These are phyloP conservation scores for Saccharomyces hybrid DNA, from an alignment of 1,139 yeast species.

Conservation along the genomic window DNA sequence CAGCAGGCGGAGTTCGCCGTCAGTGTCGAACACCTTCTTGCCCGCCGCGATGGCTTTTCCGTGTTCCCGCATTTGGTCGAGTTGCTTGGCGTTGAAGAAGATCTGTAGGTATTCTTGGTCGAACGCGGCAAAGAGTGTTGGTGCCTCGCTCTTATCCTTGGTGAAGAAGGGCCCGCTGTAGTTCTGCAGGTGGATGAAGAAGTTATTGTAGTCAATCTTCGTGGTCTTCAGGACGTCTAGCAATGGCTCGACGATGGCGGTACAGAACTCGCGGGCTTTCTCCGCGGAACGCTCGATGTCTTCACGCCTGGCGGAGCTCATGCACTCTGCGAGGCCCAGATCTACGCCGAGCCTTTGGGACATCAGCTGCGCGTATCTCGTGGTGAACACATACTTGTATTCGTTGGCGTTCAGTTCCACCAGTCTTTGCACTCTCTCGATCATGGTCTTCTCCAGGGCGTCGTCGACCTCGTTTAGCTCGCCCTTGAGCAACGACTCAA, in stretches of 20 bases:
- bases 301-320: constrained; percentile 10
- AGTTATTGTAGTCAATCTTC: constrained; percentile 71
- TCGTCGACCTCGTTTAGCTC: constrained; percentile 34
- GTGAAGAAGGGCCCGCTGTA: constrained; percentile 13
- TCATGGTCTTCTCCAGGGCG: constrained; percentile 46
- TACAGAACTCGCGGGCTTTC: constrained; percentile 16
- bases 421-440: constrained; percentile 57
- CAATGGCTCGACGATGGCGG: constrained; percentile 46
- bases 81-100: constrained; percentile 33
- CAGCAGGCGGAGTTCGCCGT: constrained; percentile 18
- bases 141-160: constrained; percentile 10
- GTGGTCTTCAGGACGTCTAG: constrained; percentile 54
- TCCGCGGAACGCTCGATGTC: constrained; percentile 10
- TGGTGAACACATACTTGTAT: constrained; percentile 56
- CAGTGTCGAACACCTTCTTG: not conserved
- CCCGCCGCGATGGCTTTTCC: not conserved
- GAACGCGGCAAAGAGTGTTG: constrained; percentile 15
- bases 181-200: constrained; percentile 58
- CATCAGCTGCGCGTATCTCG: constrained; percentile 51
- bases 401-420: constrained; percentile 60
- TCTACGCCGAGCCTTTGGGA: constrained; percentile 65
- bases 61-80: constrained; percentile 12
- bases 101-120: constrained; percentile 32
- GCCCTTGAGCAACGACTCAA: constrained; percentile 34
- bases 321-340: constrained; percentile 24